These are phyloP conservation scores for Nepenthes gracilis DNA, from an alignment of 148 eudicot species.

Conservation along the genomic window DNA sequence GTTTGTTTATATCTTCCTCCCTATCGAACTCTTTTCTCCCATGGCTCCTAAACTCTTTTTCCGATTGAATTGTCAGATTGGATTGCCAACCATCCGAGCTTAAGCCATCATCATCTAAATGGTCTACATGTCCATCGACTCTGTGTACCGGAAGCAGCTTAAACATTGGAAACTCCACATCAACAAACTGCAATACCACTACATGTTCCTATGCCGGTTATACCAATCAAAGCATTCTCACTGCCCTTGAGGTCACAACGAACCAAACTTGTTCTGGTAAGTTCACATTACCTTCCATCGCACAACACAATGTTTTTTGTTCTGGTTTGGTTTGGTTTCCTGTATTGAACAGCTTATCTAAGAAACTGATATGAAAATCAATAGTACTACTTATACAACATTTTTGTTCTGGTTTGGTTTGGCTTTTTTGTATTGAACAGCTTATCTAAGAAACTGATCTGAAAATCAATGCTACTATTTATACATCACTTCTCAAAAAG, in stretches of 20 bases:
- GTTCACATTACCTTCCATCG: neutral
- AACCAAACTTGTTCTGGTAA: slow-evolving; percentile 62
- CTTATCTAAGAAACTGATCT: too few species aligned
- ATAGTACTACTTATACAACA: too few species aligned
- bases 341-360: too few species aligned
- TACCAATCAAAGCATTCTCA: slow-evolving; percentile 27
- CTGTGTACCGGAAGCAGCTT: slow-evolving; percentile 21
- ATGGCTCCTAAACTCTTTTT: neutral
- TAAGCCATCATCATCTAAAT: slow-evolving; percentile 18
- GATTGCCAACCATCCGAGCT: slow-evolving; percentile 48
- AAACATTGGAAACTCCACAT: slow-evolving; percentile 34
- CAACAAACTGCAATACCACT: slow-evolving; percentile 32
- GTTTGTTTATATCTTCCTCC: slow-evolving; percentile 8
- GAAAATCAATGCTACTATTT: too few species aligned
- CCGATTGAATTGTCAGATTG: slow-evolving; percentile 24
- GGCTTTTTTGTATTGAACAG: too few species aligned
- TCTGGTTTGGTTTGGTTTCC: too few species aligned
- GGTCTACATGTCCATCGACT: slow-evolving; percentile 39
- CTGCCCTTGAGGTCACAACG: slow-evolving; percentile 10
- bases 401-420: too few species aligned
- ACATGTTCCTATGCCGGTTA: slow-evolving; percentile 72
- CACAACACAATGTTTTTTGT: neutral
- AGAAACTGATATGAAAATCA: too few species aligned
- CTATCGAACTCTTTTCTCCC: neutral
- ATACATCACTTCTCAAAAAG: too few species aligned